Evolutionary conservation across 805 yeast genomes (phyloP).

Genomic region (Candida gorgasii): DNA sequence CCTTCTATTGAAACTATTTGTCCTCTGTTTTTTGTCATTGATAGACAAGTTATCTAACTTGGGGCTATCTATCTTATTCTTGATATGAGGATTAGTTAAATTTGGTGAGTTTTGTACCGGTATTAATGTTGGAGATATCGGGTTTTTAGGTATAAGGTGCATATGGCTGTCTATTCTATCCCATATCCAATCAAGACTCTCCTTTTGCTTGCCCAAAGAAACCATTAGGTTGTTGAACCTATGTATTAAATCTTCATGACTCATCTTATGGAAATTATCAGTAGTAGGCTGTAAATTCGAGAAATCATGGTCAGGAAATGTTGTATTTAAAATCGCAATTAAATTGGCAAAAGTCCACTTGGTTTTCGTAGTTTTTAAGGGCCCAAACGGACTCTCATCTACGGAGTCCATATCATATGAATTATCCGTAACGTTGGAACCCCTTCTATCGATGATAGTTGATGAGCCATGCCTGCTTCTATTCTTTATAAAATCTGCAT

Average conservation of each 20-base stretch:
- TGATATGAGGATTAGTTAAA: constrained; percentile 13
- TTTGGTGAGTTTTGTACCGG: constrained; percentile 9
- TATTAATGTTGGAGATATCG: constrained; percentile 22
- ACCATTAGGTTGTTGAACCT: constrained; percentile 77
- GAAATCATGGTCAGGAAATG: constrained; percentile 96
- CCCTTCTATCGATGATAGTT: constrained; percentile 23
- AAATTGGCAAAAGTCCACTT: constrained; percentile 88
- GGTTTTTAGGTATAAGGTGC: constrained; percentile 50
- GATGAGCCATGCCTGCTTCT: constrained; percentile 17
- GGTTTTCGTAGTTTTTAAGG: constrained; percentile 80
- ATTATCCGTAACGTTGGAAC: constrained; percentile 20
- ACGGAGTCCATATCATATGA: constrained; percentile 26
- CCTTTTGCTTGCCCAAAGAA: constrained; percentile 43
- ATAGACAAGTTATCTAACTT: constrained; percentile 2
- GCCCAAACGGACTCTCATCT: constrained; percentile 82
- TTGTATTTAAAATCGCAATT: constrained; percentile 85
- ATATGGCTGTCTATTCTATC: constrained; percentile 81
- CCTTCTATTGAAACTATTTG: constrained; percentile 10
- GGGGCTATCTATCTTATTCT: constrained; percentile 6
- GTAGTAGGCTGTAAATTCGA: constrained; percentile 83
- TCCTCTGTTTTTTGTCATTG: constrained; percentile 9
- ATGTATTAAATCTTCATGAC: constrained; percentile 51
- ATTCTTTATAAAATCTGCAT: constrained; percentile 11
- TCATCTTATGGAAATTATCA: constrained; percentile 41
- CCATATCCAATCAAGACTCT: constrained; percentile 72